A percentile compares a stretch with the other conserved stretches of the same genome.
These are phyloP conservation scores for Akanthomyces lecanii DNA, from an alignment of 2,329 filamentous ascomycete species.

Conservation along the genomic window DNA sequence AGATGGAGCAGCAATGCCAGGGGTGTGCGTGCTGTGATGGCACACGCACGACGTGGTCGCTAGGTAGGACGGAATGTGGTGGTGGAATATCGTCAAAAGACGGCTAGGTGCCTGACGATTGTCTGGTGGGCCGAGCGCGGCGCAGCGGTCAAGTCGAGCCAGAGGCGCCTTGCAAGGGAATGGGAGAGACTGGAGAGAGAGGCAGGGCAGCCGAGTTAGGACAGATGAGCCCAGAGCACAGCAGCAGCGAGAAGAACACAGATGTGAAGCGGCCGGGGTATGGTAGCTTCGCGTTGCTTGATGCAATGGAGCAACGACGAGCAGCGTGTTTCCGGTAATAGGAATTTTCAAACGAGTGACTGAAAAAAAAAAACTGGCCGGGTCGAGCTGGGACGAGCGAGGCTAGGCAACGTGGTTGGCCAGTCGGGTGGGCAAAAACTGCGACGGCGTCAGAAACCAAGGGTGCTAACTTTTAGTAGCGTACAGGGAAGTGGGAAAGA, in stretches of 20 bases:
- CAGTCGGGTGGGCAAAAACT: conserved; percentile 13
- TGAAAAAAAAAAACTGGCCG: conserved; percentile 10
- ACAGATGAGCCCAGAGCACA: conserved; percentile 2
- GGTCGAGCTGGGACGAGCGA: conserved; percentile 15
- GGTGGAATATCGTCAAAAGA: conserved; percentile 11
- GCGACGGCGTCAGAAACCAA: conserved; percentile 17
- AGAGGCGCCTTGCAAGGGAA: background rate
- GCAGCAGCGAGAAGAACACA: background rate
- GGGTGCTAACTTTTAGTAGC: conserved; percentile 15
- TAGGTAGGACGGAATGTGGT: conserved; percentile 12
- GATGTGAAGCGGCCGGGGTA: background rate
- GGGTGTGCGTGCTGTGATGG: background rate
- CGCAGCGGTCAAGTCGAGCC: background rate
- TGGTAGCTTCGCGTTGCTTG: conserved; percentile 3
- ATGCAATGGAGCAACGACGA: conserved; percentile 10
- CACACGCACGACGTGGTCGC: conserved; percentile 1
- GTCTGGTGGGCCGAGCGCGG: conserved; percentile 9
- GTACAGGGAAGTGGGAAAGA: conserved; percentile 9
- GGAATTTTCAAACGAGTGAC: conserved; percentile 17
- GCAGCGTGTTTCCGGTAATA: conserved; percentile 11
- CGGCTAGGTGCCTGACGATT: background rate
- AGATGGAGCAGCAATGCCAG: conserved; percentile 10
- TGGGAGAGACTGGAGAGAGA: background rate
- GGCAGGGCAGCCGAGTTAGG: background rate
- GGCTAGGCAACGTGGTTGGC: conserved; percentile 15